A percentile compares a stretch with the other conserved stretches of the same genome.
phyloP scores from a whole-genome alignment of 2,329 filamentous ascomycete genomes.

The Madurella mycetomatis region DNA sequence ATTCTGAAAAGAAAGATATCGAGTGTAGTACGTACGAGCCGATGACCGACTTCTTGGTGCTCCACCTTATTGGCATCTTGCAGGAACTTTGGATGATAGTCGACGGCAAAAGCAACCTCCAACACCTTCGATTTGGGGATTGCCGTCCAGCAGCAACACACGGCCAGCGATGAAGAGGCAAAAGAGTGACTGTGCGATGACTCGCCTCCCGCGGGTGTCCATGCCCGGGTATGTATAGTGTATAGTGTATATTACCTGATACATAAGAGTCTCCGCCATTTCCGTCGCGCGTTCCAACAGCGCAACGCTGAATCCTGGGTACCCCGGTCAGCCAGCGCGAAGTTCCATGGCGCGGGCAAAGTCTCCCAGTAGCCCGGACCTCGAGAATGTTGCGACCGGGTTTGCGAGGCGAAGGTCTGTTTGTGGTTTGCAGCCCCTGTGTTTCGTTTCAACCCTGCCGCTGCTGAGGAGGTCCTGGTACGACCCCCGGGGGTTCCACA shows the following conservation, averaged over 20 bases:
- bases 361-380: not conserved
- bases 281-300: too few relatives aligned
- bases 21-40: conserved; percentile 16
- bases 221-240: not conserved
- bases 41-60: conserved; percentile 14
- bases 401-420: conserved; percentile 1
- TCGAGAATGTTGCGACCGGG: not conserved
- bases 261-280: not conserved
- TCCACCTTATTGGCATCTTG: conserved; percentile 20
- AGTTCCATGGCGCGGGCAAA: too few relatives aligned
- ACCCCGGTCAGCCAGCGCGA: not conserved
- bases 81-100: not conserved
- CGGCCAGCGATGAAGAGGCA: not conserved
- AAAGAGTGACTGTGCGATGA: not conserved
- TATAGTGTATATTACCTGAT: not conserved
- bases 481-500: not conserved
- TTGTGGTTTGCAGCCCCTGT: conserved; percentile 8
- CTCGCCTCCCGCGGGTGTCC: too few relatives aligned
- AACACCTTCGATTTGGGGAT: not conserved
- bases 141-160: conserved; percentile 6
- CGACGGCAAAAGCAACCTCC: not conserved
- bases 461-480: not conserved
- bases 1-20: not conserved
- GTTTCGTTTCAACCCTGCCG: conserved; percentile 17
- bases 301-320: not conserved